Evolutionary conservation across 2,329 filamentous ascomycete genomes (phyloP).

Genomic region (Trichoderma pleuroti): DNA sequence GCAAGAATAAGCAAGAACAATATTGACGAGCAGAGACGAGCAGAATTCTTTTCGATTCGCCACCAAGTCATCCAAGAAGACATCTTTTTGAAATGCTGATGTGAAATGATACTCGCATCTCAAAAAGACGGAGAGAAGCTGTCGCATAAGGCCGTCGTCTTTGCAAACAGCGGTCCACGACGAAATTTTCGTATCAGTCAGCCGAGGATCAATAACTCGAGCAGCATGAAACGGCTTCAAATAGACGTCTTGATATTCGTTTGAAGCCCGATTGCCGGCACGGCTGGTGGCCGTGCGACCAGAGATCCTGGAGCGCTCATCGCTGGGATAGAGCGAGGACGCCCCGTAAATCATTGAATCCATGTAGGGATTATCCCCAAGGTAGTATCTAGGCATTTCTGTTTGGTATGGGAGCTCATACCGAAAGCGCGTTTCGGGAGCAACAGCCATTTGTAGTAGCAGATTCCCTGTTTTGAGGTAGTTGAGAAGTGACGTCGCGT

Average conservation of each 20-base stretch:
- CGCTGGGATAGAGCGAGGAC: not conserved
- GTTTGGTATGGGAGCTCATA: conserved; percentile 34
- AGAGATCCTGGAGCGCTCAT: not conserved
- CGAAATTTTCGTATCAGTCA: conserved; percentile 24
- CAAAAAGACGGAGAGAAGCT: conserved; percentile 19
- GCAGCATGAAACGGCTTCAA: conserved; percentile 26
- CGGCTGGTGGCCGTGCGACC: too few relatives aligned
- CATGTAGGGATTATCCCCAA: conserved; percentile 25
- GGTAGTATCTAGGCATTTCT: conserved; percentile 25
- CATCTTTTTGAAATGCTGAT: conserved; percentile 21
- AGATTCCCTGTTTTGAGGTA: conserved; percentile 34
- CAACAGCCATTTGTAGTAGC: conserved; percentile 32
- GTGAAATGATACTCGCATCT: conserved; percentile 21
- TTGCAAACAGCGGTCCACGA: conserved; percentile 20
- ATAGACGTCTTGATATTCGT: conserved; percentile 18
- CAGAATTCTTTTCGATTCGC: not conserved
- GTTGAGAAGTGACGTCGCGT: conserved; percentile 25
- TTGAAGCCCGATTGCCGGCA: not conserved
- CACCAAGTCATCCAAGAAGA: conserved; percentile 22
- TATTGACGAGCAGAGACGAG: not conserved
- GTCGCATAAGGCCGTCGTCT: conserved; percentile 21
- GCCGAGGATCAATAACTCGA: conserved; percentile 29
- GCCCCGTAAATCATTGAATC: conserved; percentile 22
- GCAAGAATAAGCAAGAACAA: not conserved
- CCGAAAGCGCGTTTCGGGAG: conserved; percentile 32